Base-by-base conservation (phyloP, 1,139 yeast species). In the Waltiozyma sp. region DNA sequence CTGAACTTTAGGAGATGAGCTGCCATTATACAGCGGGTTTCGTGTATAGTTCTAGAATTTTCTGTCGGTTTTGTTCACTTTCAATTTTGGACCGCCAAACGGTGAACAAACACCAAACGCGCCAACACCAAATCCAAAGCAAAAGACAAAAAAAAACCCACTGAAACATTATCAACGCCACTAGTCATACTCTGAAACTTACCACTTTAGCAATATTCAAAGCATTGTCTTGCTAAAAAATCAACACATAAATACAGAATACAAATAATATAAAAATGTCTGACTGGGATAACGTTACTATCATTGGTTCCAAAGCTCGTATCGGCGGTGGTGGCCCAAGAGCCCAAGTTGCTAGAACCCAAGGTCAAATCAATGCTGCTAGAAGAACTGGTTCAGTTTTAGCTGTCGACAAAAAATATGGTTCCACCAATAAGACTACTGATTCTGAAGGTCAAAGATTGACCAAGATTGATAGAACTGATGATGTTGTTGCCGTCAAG, bases 391-490 rank as follows among this genome's bases (percentile, higher is more conserved):
- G 98, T 49, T 74, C 79, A 45, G 91, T 93, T 45, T 74, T 93
- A 37, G 79, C 93, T 38, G 89, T 91, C 39, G 98, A 91, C 65
- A 91, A 91, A 77, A 91, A 89, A 66, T 91, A 84, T 65, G 82
- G 81, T 42, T 70, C 83, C 51, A 59, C 73, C 45, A 76, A 76
- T 63, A 80, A 78, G 62, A 75, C 71, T 59, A 69, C 77, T 45
- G 80, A 82, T 57, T 83, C 88, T 34, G 98, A 91, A 61, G 98
- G 97, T 43, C 98, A 93, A 70, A 77, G 94, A 64, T 71, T 91
- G 60, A 82, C 98, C 50, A 91, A 81, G 70, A 75, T 91, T 56
- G 98, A 91, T 63, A 82, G 95, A 61, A 80, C 87, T 43, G 95
- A 89, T 57, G 96, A 89, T 58, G 89, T 91, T 49, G 94, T 88